phyloP scores from a whole-genome alignment of 305 asterid genomes.

The Plantago lanceolata region DNA sequence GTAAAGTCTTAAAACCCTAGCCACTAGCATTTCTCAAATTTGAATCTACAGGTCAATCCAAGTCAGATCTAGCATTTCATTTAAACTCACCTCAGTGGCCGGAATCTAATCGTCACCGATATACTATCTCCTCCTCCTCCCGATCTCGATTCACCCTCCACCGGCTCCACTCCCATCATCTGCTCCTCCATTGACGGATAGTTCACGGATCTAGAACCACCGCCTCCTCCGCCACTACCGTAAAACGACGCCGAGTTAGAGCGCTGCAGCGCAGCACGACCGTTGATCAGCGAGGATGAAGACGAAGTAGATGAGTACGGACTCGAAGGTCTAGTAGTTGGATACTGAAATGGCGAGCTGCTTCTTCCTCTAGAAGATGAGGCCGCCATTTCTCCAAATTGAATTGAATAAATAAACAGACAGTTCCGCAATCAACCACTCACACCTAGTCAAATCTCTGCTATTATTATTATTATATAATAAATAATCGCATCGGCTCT shows the following conservation, averaged over 20 bases:
- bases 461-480: too few relatives aligned
- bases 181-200: constrained; percentile 65
- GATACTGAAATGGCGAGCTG: constrained; percentile 60
- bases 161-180: constrained; percentile 49
- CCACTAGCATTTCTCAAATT: constrained; percentile 22
- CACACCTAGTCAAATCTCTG: neutral
- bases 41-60: constrained; percentile 34
- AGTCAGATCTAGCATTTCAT: constrained; percentile 43
- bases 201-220: constrained; percentile 72
- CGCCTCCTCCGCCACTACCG: constrained; percentile 40
- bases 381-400: constrained; percentile 56
- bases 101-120: constrained; percentile 88
- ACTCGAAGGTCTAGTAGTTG: constrained; percentile 53
- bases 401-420: neutral
- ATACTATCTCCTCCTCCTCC: constrained; percentile 91
- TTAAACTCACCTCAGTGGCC: constrained; percentile 76
- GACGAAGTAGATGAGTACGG: constrained; percentile 83
- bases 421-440: neutral
- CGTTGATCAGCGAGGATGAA: constrained; percentile 71
- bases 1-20: constrained; percentile 30
- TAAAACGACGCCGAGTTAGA: constrained; percentile 51
- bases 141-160: constrained; percentile 57
- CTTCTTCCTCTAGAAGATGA: constrained; percentile 89
- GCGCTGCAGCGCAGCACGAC: constrained; percentile 61
- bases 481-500: neutral